phyloP scores from a whole-genome alignment of 2,329 filamentous ascomycete genomes.

The Amauroascus verrucosus region DNA sequence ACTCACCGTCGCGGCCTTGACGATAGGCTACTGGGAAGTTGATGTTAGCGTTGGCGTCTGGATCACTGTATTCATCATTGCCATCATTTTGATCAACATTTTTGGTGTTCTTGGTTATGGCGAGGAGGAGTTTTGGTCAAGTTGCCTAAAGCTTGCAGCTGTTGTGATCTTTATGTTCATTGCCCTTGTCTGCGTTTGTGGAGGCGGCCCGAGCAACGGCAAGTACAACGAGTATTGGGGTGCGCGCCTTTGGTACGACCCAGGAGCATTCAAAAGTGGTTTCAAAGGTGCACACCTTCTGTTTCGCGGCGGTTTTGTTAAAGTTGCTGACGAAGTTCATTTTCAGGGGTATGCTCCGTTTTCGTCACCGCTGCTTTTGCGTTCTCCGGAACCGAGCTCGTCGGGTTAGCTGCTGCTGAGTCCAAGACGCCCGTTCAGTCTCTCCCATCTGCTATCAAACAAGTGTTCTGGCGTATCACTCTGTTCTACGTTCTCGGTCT shows the following conservation, averaged over 20 bases:
- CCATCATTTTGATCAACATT: constrained; percentile 66
- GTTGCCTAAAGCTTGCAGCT: constrained; percentile 68
- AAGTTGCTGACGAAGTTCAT: neutral
- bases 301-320: neutral
- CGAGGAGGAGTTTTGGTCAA: constrained; percentile 73
- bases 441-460: constrained; percentile 40
- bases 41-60: constrained; percentile 30
- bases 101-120: constrained; percentile 77
- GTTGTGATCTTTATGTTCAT: constrained; percentile 81
- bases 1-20: constrained; percentile 69
- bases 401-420: constrained; percentile 45
- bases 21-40: constrained; percentile 59
- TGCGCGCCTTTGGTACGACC: constrained; percentile 33
- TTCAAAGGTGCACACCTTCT: constrained; percentile 26
- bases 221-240: constrained; percentile 23
- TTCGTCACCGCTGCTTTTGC: constrained; percentile 49
- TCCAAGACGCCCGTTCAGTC: constrained; percentile 43
- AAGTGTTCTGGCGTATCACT: constrained; percentile 44
- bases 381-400: constrained; percentile 47
- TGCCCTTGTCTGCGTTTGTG: constrained; percentile 53
- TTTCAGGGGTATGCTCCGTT: constrained; percentile 45
- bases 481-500: constrained; percentile 42
- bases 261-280: constrained; percentile 39
- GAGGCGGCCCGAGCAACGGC: constrained; percentile 33
- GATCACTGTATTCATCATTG: constrained; percentile 62